These are phyloP conservation scores for Chytriomyces sp. DNA, from an alignment of 192 early-diverging fungal genomes.

Conservation along the genomic window DNA sequence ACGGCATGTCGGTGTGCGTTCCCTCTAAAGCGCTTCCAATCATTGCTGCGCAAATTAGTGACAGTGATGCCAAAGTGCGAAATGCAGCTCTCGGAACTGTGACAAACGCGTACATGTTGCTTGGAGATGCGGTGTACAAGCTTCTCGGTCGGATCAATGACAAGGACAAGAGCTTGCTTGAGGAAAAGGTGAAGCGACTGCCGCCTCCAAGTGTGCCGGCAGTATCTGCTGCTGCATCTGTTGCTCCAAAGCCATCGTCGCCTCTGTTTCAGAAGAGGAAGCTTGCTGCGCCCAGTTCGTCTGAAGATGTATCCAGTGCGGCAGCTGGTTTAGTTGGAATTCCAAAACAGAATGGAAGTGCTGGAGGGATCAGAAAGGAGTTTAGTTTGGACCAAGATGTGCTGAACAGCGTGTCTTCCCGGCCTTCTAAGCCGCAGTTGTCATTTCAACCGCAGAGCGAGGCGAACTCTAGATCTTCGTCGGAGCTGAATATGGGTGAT, in stretches of 20 bases:
- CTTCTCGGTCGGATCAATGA: conserved; percentile 73
- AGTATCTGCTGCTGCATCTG: background rate
- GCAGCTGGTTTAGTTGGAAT: conserved; percentile 36
- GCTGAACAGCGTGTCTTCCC: background rate
- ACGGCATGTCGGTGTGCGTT: conserved; percentile 64
- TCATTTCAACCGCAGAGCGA: background rate
- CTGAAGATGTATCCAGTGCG: background rate
- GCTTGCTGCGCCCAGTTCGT: background rate
- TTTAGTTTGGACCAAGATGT: conserved; percentile 50
- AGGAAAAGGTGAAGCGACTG: conserved; percentile 75
- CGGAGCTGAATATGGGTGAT: conserved; percentile 20
- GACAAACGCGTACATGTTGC: conserved; percentile 73
- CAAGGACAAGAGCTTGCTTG: conserved; percentile 81
- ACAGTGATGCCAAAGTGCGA: conserved; percentile 82
- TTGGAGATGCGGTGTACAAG: conserved; percentile 79
- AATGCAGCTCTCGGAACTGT: conserved; percentile 77
- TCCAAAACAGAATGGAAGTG: conserved; percentile 4
- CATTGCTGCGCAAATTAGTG: conserved; percentile 75
- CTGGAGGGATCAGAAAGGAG: conserved; percentile 39
- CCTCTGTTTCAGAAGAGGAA: conserved; percentile 22
- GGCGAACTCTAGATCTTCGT: background rate
- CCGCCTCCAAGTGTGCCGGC: conserved; percentile 19
- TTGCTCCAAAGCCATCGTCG: conserved; percentile 1
- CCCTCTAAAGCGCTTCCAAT: conserved; percentile 74
- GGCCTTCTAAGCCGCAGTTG: background rate